Evolutionary conservation across 228 moss, liverwort and hornwort genomes (phyloP), one percentile per base, ranked within the genome.

Genomic region (Sphagnum fallax): DNA sequence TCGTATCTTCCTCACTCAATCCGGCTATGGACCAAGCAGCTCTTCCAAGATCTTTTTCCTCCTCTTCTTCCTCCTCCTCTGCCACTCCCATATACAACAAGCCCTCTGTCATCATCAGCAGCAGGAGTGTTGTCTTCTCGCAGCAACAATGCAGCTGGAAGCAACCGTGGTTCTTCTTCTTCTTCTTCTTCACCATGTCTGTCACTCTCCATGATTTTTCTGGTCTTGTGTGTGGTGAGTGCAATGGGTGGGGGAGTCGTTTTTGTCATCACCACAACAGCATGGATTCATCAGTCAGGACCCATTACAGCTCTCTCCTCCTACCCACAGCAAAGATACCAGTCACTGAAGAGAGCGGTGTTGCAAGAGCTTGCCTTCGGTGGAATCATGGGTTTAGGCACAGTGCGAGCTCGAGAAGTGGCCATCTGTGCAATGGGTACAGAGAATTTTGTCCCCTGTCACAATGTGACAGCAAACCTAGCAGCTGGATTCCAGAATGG

Each of bases 361-460:
- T 80, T 76, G 79, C 79, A 72, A 52, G 80, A 83, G 14, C 63
- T 83, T 15, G 71, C 76, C 55, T 71, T 72, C 47, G 83, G 83
- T 53, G 83, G 83, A 59, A 79, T 83, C 58, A 61, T 83, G 60
- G 80, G 83, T 50, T 71, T 69, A 11, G 83, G 83, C n/a, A 70
- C 71, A 14, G 1, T 83, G 49, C 61, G 73, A 66, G 79, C 83
- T 4, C 71, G 71, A 63, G 76, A 74, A 65, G 71, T 83, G 68
- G 62, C 60, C 5, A 52, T 64, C 15, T 83, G 83, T 68, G 74
- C 67, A 11, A 52, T 47, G 48, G 83, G 76, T 1, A 77, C 70
- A 71, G 80, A 76, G 51, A 76, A 85, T 58, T 81, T 73, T 52
- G 69, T 85, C 66, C 85, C 85, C 48, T 85, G 85, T 67, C 70